Base-by-base conservation (phyloP, 1,139 yeast species). In the Nadsonia starkeyi-henricii region DNA sequence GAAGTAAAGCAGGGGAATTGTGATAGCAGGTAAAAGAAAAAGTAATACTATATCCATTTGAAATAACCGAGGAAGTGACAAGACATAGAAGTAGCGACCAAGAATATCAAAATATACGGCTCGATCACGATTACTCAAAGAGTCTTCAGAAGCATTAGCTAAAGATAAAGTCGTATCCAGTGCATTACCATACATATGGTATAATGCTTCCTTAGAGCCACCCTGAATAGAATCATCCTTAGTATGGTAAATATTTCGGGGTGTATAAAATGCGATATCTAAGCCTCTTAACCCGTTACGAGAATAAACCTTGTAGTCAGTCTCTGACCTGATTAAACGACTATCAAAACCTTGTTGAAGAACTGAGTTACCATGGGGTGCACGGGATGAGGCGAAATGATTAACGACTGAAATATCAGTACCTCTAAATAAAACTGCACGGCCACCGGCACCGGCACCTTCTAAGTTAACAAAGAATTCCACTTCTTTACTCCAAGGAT, bases 371-470 rank as follows among this genome's bases (percentile, higher is more conserved):
- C 84, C 95, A 65, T 79, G 85, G 0, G 95, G 95, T n/a, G 62
- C 58, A 17, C 63, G 54, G 2, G 66, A 62, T 0, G 73, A 77
- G 30, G 64, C 57, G 53, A 73, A 78, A 56, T 74, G 78, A 53
- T 79, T 71, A 1, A 84, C 84, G 9, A 85, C 75, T 0, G 83
- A 84, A 54, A 74, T 75, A 60, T 89, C 95, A 0, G 95, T 79
- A 18, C 91, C 81, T 62, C 96, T 73, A 63, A 89, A 86, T 45
- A 89, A 68, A 39, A 85, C 73, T 0, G 96, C 89, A 53, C 84
- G 78, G 5, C 95, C 95, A 26, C 96, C 96, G 2, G 94, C 85
- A 2, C 96, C 96, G 0, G 96, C 85, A n/a, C 96, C 96, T 69
- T 89, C 97, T 54, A 89, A 69, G 60, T 89, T 89, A 56, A 89